A percentile compares a stretch with the other conserved stretches of the same genome.
These are phyloP conservation scores for Aspergillus luchuensis DNA, from an alignment of 2,329 filamentous ascomycete genomes.

Conservation along the genomic window DNA sequence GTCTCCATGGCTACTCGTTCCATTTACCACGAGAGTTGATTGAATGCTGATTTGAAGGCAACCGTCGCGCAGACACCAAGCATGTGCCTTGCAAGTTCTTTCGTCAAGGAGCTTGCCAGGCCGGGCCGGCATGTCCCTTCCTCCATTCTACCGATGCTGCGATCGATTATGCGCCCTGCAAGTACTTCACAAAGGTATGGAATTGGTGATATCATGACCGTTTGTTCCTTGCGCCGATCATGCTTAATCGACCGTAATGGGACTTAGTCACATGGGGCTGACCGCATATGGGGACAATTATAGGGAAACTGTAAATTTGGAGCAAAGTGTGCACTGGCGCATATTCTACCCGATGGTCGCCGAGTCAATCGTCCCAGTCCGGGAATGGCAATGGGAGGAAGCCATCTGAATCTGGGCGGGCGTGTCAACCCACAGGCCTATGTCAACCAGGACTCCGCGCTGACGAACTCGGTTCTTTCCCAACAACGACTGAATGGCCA, in stretches of 20 bases:
- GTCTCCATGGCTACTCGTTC: neutral
- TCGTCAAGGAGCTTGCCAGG: conserved; percentile 92
- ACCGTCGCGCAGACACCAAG: conserved; percentile 69
- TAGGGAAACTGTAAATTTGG: conserved; percentile 99
- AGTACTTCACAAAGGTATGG: conserved; percentile 94
- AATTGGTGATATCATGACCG: neutral
- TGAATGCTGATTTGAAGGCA: neutral
- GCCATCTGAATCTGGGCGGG: conserved; percentile 65
- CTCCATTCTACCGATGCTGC: conserved; percentile 86
- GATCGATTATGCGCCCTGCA: conserved; percentile 85
- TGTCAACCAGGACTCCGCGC: conserved; percentile 67
- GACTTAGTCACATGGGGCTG: conserved; percentile 10
- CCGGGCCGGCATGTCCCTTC: conserved; percentile 93
- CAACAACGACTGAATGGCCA: conserved; percentile 59
- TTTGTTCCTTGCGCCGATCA: neutral
- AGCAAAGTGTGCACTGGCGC: conserved; percentile 93
- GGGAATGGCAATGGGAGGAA: conserved; percentile 52
- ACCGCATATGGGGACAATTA: conserved; percentile 23
- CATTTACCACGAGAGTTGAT: too few species aligned
- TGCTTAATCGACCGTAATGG: neutral
- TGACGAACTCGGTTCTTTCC: conserved; percentile 72
- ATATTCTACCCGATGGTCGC: conserved; percentile 90
- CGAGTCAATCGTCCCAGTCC: conserved; percentile 75
- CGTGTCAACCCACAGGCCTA: conserved; percentile 67
- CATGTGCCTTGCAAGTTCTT: conserved; percentile 99